Conservation (phyloP, 768 basidiomycete genomes). For the Termitomyces sp. region DNA sequence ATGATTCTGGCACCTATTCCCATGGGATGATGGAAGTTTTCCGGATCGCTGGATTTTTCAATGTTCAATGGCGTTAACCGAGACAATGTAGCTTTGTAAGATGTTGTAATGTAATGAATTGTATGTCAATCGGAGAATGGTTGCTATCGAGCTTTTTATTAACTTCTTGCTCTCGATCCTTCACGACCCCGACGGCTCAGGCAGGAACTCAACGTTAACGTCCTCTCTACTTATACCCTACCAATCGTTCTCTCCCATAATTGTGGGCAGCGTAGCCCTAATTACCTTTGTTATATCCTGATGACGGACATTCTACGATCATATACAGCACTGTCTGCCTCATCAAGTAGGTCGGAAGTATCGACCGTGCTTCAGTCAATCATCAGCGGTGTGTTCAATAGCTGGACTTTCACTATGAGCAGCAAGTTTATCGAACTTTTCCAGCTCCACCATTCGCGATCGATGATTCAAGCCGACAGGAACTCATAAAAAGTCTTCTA, state of each 20-base stretch:
- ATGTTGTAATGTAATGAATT: conserved; percentile 10
- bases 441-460: conserved; percentile 41
- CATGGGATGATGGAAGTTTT: not conserved
- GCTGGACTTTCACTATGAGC: not conserved
- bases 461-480: conserved; percentile 39
- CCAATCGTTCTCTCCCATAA: not conserved
- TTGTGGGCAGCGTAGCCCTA: not conserved
- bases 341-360: conserved; percentile 41
- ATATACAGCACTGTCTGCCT: conserved; percentile 41
- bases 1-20: not conserved
- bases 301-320: conserved; percentile 44
- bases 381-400: conserved; percentile 34
- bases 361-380: conserved; percentile 44
- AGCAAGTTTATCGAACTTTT: not conserved
- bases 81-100: conserved; percentile 11
- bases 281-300: conserved; percentile 6
- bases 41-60: not conserved
- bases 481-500: conserved; percentile 54
- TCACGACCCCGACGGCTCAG: conserved; percentile 8
- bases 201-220: not conserved
- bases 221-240: conserved; percentile 1
- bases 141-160: conserved; percentile 7
- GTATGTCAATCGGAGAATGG: conserved; percentile 9
- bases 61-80: not conserved
- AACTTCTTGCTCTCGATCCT: conserved; percentile 6